phyloP scores from a whole-genome alignment of 2,329 filamentous ascomycete species.

The Purpureocillium lavendulum region DNA sequence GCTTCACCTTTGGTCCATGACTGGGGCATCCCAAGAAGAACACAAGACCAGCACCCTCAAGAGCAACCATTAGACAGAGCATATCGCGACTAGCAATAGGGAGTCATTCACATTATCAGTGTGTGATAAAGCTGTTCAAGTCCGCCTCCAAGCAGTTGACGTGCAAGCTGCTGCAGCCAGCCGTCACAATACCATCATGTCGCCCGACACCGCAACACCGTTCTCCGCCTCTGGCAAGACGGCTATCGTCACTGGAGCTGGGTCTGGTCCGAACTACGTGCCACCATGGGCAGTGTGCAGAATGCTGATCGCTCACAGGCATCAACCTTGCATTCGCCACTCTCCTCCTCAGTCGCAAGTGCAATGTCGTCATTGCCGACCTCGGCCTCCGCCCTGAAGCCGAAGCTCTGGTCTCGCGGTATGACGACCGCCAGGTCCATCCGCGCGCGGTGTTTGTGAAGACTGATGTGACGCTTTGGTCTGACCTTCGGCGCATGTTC shows the following conservation, averaged over 20 bases:
- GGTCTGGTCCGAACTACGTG: conserved; percentile 9
- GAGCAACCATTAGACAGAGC: too few species aligned
- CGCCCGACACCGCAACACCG: background rate
- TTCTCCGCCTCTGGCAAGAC: conserved; percentile 16
- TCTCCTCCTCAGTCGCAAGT: conserved; percentile 29
- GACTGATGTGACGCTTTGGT: conserved; percentile 36
- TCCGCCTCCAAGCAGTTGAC: too few species aligned
- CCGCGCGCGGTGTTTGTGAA: conserved; percentile 30
- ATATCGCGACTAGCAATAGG: too few species aligned
- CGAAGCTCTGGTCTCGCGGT: conserved; percentile 18
- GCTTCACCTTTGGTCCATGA: too few species aligned
- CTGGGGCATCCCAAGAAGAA: too few species aligned
- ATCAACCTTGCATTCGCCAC: conserved; percentile 36
- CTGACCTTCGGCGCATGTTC: conserved; percentile 26
- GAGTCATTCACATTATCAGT: too few species aligned
- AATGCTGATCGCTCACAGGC: conserved; percentile 13
- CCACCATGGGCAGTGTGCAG: too few species aligned
- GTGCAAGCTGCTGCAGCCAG: too few species aligned
- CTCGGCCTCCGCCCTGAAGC: conserved; percentile 33
- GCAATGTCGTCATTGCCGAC: conserved; percentile 38
- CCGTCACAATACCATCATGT: too few species aligned
- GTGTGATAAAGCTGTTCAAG: background rate
- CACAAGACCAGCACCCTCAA: too few species aligned
- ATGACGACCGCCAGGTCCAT: conserved; percentile 9
- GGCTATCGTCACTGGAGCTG: conserved; percentile 15